A percentile compares a stretch with the other conserved stretches of the same genome.
phyloP scores from a whole-genome alignment of 495 filamentous ascomycete genomes.

The Penicillium lividum region DNA sequence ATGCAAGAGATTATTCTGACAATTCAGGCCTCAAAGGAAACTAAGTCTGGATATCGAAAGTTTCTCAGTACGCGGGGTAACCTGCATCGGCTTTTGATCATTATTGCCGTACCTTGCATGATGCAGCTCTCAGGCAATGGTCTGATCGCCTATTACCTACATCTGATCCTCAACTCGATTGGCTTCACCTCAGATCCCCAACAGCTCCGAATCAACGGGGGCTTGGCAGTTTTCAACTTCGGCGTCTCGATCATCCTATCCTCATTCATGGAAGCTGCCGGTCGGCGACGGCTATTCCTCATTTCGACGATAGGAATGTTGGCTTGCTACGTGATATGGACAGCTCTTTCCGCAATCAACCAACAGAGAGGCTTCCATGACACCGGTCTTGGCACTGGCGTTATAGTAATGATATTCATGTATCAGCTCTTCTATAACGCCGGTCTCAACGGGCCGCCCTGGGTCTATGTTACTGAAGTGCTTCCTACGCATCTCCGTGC shows the following conservation, averaged over 20 bases:
- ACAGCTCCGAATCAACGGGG: slow-evolving; percentile 8
- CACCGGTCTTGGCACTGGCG: slow-evolving; percentile 45
- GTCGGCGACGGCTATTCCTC: slow-evolving; percentile 59
- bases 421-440: slow-evolving; percentile 57
- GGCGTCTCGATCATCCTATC: slow-evolving; percentile 62
- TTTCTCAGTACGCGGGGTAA: slow-evolving; percentile 23
- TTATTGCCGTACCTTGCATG: slow-evolving; percentile 58
- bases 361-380: slow-evolving; percentile 34
- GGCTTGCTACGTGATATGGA: slow-evolving; percentile 54
- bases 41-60: neutral
- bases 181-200: slow-evolving; percentile 44
- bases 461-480: slow-evolving; percentile 28
- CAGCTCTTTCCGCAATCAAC: slow-evolving; percentile 55
- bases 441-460: slow-evolving; percentile 23
- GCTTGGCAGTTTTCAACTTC: slow-evolving; percentile 39
- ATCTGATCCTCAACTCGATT: slow-evolving; percentile 36
- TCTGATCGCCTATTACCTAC: slow-evolving; percentile 30
- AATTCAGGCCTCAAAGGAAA: neutral
- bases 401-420: slow-evolving; percentile 60
- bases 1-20: slow-evolving; percentile 53
- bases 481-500: slow-evolving; percentile 30
- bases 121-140: slow-evolving; percentile 47
- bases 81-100: slow-evolving; percentile 59
- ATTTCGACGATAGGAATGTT: slow-evolving; percentile 59
- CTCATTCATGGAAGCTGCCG: slow-evolving; percentile 62